These are phyloP conservation scores for Debaryomyces castellii DNA, from an alignment of 805 yeast species.

Conservation along the genomic window DNA sequence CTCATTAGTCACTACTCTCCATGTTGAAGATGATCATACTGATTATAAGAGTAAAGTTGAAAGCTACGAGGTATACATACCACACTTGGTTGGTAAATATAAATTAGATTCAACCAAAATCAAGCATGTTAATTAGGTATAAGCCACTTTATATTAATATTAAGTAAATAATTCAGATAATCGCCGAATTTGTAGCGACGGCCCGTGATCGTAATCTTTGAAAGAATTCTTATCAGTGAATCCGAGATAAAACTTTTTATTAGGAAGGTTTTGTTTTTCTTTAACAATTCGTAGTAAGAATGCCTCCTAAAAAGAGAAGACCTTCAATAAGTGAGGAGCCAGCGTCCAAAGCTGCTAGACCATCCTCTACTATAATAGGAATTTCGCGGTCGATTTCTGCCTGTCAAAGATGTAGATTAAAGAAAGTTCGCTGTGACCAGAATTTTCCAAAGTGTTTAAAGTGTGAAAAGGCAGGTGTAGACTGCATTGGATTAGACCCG, in stretches of 20 bases:
- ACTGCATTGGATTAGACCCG: slow-evolving; percentile 83
- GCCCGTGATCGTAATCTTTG: not conserved
- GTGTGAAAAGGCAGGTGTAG: slow-evolving; percentile 62
- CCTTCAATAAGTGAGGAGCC: not conserved
- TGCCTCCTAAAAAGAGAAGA: slow-evolving; percentile 8
- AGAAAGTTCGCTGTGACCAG: slow-evolving; percentile 68
- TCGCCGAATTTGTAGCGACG: not conserved
- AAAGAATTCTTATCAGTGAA: not conserved
- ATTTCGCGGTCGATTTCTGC: slow-evolving; percentile 74
- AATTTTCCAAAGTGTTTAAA: slow-evolving; percentile 65
- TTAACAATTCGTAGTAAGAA: not conserved
- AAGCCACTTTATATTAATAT: too few relatives aligned
- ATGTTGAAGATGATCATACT: slow-evolving; percentile 63
- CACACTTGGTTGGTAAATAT: slow-evolving; percentile 46
- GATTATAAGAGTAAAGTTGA: slow-evolving; percentile 52
- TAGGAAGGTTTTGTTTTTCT: not conserved
- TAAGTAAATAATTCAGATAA: too few relatives aligned
- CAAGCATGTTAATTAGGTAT: slow-evolving; percentile 28
- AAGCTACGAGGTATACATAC: slow-evolving; percentile 71
- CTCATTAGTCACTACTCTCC: slow-evolving; percentile 67
- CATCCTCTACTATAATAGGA: slow-evolving; percentile 22
- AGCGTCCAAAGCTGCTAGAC: slow-evolving; percentile 1
- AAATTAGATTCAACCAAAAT: slow-evolving; percentile 28
- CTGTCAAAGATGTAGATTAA: slow-evolving; percentile 75
- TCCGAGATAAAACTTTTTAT: not conserved